Evolutionary conservation across 2,329 filamentous ascomycete species (phyloP).

Genomic region (Trichoderma aggressivum): DNA sequence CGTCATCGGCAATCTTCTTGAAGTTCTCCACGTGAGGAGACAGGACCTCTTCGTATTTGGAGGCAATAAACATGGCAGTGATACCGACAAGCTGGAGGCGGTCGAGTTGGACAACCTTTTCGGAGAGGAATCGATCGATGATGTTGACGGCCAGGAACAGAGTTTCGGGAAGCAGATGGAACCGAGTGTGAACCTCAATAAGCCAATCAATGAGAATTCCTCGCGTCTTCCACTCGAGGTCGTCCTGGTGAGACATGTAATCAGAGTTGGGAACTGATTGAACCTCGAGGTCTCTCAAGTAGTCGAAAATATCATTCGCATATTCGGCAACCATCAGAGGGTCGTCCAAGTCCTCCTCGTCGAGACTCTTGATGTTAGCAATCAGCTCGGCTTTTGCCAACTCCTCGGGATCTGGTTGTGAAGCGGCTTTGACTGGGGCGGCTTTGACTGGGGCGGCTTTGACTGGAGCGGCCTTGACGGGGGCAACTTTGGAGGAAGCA

Average conservation of each 20-base stretch:
- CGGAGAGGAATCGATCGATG: constrained; percentile 94
- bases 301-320: constrained; percentile 95
- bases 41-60: constrained; percentile 97
- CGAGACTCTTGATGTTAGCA: constrained; percentile 55
- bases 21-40: constrained; percentile 97
- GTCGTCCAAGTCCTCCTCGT: constrained; percentile 85
- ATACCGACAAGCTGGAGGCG: constrained; percentile 95
- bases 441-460: constrained; percentile 27
- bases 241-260: constrained; percentile 93
- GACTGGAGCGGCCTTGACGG: background rate
- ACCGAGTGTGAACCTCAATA: constrained; percentile 95
- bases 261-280: constrained; percentile 78
- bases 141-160: constrained; percentile 97
- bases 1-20: constrained; percentile 93
- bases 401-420: constrained; percentile 27
- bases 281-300: constrained; percentile 81
- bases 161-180: constrained; percentile 92
- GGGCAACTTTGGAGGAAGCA: background rate
- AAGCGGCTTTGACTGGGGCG: background rate
- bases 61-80: constrained; percentile 98
- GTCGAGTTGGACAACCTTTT: constrained; percentile 93
- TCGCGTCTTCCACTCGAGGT: constrained; percentile 97
- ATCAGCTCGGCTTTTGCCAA: constrained; percentile 27
- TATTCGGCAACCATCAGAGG: constrained; percentile 98
- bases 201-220: constrained; percentile 97